phyloP scores from a whole-genome alignment of 116 monocot species.

The Iris pallida region DNA sequence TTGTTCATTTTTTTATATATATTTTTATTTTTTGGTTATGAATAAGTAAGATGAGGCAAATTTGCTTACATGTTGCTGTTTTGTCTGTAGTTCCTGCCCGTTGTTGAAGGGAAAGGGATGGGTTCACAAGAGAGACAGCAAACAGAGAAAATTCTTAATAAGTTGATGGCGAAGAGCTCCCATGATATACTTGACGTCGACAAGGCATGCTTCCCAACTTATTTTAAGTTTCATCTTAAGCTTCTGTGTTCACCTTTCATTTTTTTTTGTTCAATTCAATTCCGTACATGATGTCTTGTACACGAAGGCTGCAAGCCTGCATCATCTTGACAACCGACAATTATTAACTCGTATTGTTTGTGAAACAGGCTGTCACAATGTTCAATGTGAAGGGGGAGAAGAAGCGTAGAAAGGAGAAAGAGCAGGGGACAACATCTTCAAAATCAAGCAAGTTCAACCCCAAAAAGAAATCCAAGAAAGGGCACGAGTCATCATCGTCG shows the following conservation, averaged over 20 bases:
- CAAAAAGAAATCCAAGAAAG: background rate
- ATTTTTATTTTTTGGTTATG: background rate
- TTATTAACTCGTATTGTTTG: background rate
- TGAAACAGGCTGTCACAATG: constrained; percentile 14
- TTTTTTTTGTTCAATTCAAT: too few species aligned
- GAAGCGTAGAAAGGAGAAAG: constrained; percentile 25
- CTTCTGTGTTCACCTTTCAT: too few species aligned
- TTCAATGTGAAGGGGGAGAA: constrained; percentile 48
- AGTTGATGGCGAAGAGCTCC: constrained; percentile 64
- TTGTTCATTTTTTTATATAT: background rate
- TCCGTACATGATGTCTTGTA: too few species aligned
- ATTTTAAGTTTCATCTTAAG: background rate
- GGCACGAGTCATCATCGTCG: background rate
- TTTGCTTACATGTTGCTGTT: background rate
- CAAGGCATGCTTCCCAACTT: constrained; percentile 37
- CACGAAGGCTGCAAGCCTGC: too few species aligned
- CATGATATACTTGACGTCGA: constrained; percentile 72
- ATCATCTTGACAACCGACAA: too few species aligned
- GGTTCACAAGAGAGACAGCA: constrained; percentile 73
- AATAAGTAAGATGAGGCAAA: background rate
- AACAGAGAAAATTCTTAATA: constrained; percentile 74
- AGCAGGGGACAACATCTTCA: background rate
- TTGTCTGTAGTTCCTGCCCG: constrained; percentile 70
- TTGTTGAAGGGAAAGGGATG: constrained; percentile 87
- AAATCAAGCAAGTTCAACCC: constrained; percentile 3